phyloP scores from a whole-genome alignment of 2,329 filamentous ascomycete genomes.

The Bipolaris gigantea region DNA sequence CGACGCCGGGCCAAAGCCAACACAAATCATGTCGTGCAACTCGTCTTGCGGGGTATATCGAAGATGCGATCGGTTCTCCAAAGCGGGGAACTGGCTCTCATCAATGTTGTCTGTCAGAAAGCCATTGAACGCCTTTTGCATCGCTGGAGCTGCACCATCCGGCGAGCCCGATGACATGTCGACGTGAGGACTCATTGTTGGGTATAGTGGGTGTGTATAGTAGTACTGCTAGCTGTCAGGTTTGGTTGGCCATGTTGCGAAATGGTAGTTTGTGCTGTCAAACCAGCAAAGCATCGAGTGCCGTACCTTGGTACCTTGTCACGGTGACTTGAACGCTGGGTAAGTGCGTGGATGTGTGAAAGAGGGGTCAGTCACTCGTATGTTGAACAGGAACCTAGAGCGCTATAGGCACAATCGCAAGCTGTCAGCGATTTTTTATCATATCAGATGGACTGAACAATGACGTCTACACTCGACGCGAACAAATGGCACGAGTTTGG shows the following conservation, averaged over 20 bases:
- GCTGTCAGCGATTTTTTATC: slow-evolving; percentile 10
- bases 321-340: slow-evolving; percentile 2
- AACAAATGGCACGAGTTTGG: background rate
- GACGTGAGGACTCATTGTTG: slow-evolving; percentile 42
- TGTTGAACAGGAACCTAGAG: background rate
- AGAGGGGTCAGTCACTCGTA: background rate
- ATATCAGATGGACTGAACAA: slow-evolving; percentile 11
- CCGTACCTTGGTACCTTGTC: slow-evolving; percentile 8
- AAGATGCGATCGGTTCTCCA: slow-evolving; percentile 51
- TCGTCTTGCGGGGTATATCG: slow-evolving; percentile 61
- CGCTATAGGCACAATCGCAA: background rate
- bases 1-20: slow-evolving; percentile 91
- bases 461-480: slow-evolving; percentile 28
- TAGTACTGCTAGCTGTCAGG: slow-evolving; percentile 1
- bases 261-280: background rate
- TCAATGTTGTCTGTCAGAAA: slow-evolving; percentile 32
- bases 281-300: background rate
- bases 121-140: slow-evolving; percentile 34
- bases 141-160: slow-evolving; percentile 22
- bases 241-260: background rate
- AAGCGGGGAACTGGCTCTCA: slow-evolving; percentile 30
- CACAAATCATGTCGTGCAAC: slow-evolving; percentile 81
- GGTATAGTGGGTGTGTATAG: background rate
- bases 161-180: slow-evolving; percentile 25
- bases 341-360: background rate